Conservation (phyloP, 169 alveolate species). For the Plasmodium relictum region DNA sequence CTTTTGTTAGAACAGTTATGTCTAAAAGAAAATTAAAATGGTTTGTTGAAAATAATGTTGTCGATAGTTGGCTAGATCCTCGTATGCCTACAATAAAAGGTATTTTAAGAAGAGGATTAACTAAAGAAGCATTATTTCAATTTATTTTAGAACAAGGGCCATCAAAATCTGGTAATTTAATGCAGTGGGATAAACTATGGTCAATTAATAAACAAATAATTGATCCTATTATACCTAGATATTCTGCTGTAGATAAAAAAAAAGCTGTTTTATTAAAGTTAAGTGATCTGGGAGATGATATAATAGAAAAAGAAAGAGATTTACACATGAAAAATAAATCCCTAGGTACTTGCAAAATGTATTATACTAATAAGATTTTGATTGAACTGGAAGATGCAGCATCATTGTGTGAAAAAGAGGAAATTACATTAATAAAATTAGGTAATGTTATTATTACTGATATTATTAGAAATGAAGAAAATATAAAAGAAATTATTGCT, state of each 20-base stretch:
- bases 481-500: slow-evolving; percentile 83
- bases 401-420: slow-evolving; percentile 93
- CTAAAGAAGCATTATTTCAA: slow-evolving; percentile 96
- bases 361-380: slow-evolving; percentile 84
- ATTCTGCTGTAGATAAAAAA: slow-evolving; percentile 91
- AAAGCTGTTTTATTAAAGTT: slow-evolving; percentile 76
- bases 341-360: slow-evolving; percentile 91
- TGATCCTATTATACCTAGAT: slow-evolving; percentile 97
- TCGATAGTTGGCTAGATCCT: slow-evolving; percentile 98
- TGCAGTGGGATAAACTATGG: slow-evolving; percentile 99
- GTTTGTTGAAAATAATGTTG: slow-evolving; percentile 95
- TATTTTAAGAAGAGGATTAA: slow-evolving; percentile 97
- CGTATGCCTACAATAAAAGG: slow-evolving; percentile 99
- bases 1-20: slow-evolving; percentile 95
- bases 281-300: slow-evolving; percentile 68
- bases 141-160: slow-evolving; percentile 98
- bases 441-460: slow-evolving; percentile 91
- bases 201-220: slow-evolving; percentile 95
- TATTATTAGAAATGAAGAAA: slow-evolving; percentile 76
- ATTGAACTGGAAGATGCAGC: slow-evolving; percentile 95
- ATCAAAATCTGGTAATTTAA: slow-evolving; percentile 95
- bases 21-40: slow-evolving; percentile 97
- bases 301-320: slow-evolving; percentile 86
- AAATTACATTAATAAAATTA: slow-evolving; percentile 97
- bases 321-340: slow-evolving; percentile 95